These are phyloP conservation scores for Xylaria telfairii DNA, from an alignment of 495 filamentous ascomycete genomes.

Conservation along the genomic window DNA sequence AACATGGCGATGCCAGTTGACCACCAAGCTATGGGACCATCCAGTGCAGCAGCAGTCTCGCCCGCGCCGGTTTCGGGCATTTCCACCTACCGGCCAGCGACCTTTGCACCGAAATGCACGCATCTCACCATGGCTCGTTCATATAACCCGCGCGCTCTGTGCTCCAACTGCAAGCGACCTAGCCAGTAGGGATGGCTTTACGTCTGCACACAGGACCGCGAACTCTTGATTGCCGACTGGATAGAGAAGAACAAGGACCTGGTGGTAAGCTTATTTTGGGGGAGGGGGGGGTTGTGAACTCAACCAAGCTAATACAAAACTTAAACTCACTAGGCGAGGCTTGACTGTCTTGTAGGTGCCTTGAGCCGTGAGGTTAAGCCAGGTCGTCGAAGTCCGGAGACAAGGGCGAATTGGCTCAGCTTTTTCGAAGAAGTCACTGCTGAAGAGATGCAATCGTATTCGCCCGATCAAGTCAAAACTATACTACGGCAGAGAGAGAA, in stretches of 20 bases:
- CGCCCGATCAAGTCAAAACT: slow-evolving; percentile 43
- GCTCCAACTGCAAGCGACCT: slow-evolving; percentile 55
- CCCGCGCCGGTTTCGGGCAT: slow-evolving; percentile 26
- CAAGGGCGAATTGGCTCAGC: slow-evolving; percentile 43
- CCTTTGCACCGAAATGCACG: slow-evolving; percentile 54
- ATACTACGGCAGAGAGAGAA: slow-evolving; percentile 51
- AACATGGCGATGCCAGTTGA: slow-evolving; percentile 14
- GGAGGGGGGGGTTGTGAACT: no score
- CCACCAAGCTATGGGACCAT: not conserved
- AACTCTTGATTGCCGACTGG: slow-evolving; percentile 49
- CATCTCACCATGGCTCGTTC: slow-evolving; percentile 66
- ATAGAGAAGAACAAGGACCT: slow-evolving; percentile 30
- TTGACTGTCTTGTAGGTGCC: slow-evolving; percentile 22
- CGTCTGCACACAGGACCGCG: slow-evolving; percentile 65
- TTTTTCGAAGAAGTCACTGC: slow-evolving; percentile 59
- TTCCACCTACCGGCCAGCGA: slow-evolving; percentile 8
- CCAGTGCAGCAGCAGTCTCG: not conserved
- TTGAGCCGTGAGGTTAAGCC: slow-evolving; percentile 33
- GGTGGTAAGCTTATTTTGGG: slow-evolving; percentile 41
- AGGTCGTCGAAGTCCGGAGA: slow-evolving; percentile 41
- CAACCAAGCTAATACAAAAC: not conserved
- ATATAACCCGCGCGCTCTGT: slow-evolving; percentile 52
- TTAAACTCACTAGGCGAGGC: slow-evolving; percentile 27
- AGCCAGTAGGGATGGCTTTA: slow-evolving; percentile 70
- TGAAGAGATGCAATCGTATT: slow-evolving; percentile 54